Evolutionary conservation across 495 filamentous ascomycete genomes (phyloP).

Genomic region (Sporormia fimetaria): DNA sequence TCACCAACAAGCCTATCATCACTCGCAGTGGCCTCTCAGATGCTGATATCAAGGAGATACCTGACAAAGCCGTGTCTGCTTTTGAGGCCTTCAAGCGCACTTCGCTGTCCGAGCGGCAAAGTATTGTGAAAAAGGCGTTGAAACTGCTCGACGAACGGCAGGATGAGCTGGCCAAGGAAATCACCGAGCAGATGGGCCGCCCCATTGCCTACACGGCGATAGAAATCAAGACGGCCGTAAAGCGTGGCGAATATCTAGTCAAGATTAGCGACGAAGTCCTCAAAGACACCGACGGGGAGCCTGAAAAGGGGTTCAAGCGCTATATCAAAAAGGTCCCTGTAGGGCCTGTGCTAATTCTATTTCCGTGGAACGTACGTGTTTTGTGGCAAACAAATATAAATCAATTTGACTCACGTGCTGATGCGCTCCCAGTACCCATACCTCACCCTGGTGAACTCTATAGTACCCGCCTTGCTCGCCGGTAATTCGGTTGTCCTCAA

Average conservation of each 20-base stretch:
- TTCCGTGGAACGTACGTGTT: conserved; percentile 91
- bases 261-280: conserved; percentile 65
- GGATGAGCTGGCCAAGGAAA: conserved; percentile 69
- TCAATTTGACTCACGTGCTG: conserved; percentile 6
- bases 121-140: conserved; percentile 65
- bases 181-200: conserved; percentile 90
- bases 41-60: conserved; percentile 53
- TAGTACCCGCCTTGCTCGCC: conserved; percentile 76
- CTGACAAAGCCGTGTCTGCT: conserved; percentile 53
- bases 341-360: conserved; percentile 74
- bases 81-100: conserved; percentile 59
- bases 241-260: conserved; percentile 67
- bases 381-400: conserved; percentile 1
- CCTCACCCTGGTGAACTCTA: conserved; percentile 76
- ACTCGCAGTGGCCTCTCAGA: conserved; percentile 59
- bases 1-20: conserved; percentile 65
- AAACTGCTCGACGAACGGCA: conserved; percentile 52
- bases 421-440: conserved; percentile 63
- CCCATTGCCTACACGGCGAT: conserved; percentile 74
- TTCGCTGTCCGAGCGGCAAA: conserved; percentile 54
- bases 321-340: conserved; percentile 79
- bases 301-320: conserved; percentile 74
- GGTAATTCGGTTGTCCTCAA: conserved; percentile 87
- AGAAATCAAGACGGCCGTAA: conserved; percentile 72
- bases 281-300: conserved; percentile 63